Conservation (phyloP, 1,139 yeast genomes). For the Pichia sp. region DNA sequence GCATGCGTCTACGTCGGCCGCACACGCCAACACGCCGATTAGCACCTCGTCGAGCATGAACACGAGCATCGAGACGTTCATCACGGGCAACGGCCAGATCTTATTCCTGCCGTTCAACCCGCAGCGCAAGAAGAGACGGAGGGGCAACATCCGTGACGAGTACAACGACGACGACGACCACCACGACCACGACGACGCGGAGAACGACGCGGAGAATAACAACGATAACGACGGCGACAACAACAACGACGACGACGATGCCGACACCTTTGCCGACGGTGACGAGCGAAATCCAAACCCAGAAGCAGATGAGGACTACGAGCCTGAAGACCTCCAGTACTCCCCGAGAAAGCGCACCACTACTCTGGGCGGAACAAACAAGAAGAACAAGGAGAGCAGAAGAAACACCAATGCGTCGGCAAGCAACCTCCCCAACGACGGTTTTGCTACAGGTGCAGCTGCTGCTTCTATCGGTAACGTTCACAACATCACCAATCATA, state of each 20-base stretch:
- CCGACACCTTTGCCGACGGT: conserved; percentile 1
- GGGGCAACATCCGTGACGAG: conserved; percentile 19
- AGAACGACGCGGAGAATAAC: conserved; percentile 17
- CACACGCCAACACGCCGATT: conserved; percentile 9
- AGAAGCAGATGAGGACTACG: conserved; percentile 8
- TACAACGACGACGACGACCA: conserved; percentile 28
- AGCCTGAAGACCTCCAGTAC: conserved; percentile 3
- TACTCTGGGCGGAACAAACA: background rate
- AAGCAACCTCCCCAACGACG: background rate
- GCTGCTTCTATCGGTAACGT: conserved; percentile 6
- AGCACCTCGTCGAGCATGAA: conserved; percentile 6
- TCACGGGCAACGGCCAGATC: conserved; percentile 33
- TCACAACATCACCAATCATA: conserved; percentile 31
- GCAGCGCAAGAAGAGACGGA: conserved; percentile 26
- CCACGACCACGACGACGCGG: conserved; percentile 27
- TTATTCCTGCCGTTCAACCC: conserved; percentile 33
- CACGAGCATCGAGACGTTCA: conserved; percentile 24
- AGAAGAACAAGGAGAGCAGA: background rate
- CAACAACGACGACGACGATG: conserved; percentile 5
- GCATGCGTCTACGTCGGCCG: conserved; percentile 4
- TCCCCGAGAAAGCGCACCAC: background rate
- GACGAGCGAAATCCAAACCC: conserved; percentile 10
- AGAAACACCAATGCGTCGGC: background rate
- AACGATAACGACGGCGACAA: conserved; percentile 11
- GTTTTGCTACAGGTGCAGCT: background rate